These are phyloP conservation scores for Annulohypoxylon stygium DNA, from an alignment of 495 filamentous ascomycete genomes.

Conservation along the genomic window DNA sequence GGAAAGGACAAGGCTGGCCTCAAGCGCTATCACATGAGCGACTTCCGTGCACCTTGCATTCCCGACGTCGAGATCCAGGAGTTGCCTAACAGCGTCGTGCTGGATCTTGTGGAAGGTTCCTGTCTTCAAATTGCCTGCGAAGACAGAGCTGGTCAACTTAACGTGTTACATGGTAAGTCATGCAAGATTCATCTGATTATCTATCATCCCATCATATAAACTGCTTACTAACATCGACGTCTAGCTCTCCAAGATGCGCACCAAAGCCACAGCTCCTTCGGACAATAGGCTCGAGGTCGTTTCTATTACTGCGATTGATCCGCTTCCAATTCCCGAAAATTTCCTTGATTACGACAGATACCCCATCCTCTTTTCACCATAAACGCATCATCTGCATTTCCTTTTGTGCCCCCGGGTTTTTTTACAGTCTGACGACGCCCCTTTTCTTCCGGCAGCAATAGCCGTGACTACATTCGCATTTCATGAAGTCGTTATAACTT, in stretches of 20 bases:
- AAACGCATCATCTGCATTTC: constrained; percentile 48
- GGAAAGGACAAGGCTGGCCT: constrained; percentile 56
- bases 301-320: constrained; percentile 10
- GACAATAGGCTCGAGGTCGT: constrained; percentile 48
- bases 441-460: constrained; percentile 29
- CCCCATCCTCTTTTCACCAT: constrained; percentile 42
- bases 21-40: constrained; percentile 83
- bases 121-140: constrained; percentile 89
- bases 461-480: constrained; percentile 26
- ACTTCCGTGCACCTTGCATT: constrained; percentile 80
- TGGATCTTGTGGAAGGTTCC: constrained; percentile 87
- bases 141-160: constrained; percentile 77
- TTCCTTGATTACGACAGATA: constrained; percentile 52
- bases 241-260: constrained; percentile 65
- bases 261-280: constrained; percentile 56
- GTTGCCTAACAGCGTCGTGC: constrained; percentile 84
- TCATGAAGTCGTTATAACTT: constrained; percentile 17
- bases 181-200: background rate
- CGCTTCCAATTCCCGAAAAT: constrained; percentile 27
- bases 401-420: constrained; percentile 47
- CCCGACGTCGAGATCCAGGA: constrained; percentile 92
- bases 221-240: constrained; percentile 32
- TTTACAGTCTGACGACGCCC: constrained; percentile 36
- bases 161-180: constrained; percentile 74
- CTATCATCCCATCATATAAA: background rate